phyloP scores from a whole-genome alignment of 2,329 filamentous ascomycete species.

The Cladophialophora psammophila region DNA sequence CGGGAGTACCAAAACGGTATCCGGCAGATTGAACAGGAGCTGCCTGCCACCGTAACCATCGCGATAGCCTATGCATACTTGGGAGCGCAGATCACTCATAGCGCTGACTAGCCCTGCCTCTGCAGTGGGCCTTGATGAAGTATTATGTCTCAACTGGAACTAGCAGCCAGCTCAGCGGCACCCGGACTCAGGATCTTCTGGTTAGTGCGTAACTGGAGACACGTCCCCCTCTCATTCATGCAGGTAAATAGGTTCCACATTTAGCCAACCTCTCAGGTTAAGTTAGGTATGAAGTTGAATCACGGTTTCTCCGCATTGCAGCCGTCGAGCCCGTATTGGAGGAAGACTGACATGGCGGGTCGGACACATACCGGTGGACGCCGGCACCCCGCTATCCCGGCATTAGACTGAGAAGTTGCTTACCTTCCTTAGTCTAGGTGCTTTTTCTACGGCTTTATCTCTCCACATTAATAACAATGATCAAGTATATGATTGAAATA shows the following conservation, averaged over 20 bases:
- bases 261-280: not conserved
- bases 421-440: too few relatives aligned
- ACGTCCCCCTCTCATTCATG: too few relatives aligned
- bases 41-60: not conserved
- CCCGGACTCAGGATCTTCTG: not conserved
- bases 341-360: not conserved
- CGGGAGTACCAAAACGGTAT: not conserved
- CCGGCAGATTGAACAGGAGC: not conserved
- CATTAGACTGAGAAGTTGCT: too few relatives aligned
- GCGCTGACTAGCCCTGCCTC: not conserved
- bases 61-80: not conserved
- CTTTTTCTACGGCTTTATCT: too few relatives aligned
- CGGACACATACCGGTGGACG: not conserved
- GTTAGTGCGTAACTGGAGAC: not conserved
- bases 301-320: not conserved
- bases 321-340: not conserved
- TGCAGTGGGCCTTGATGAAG: not conserved
- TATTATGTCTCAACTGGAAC: not conserved
- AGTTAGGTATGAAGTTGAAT: not conserved
- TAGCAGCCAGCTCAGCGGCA: not conserved
- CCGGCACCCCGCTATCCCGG: too few relatives aligned
- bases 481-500: too few relatives aligned
- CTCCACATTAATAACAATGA: too few relatives aligned
- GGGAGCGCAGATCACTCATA: slow-evolving; percentile 3
- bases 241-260: too few relatives aligned